Evolutionary conservation across 768 basidiomycete species (phyloP).

Genomic region (Amanita muscaria): DNA sequence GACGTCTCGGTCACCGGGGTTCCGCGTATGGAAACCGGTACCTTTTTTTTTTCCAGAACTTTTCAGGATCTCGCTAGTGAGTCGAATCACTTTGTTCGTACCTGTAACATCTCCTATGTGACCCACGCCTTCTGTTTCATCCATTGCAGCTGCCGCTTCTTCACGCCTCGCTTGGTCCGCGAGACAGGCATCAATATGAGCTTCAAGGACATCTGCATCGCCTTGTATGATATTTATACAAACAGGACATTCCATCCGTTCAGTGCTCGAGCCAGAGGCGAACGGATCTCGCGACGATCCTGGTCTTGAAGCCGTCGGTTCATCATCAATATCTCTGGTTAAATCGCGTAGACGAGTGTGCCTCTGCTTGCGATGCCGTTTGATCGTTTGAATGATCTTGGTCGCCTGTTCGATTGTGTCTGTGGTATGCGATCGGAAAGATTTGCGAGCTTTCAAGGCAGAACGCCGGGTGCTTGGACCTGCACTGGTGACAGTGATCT

Average conservation of each 20-base stretch:
- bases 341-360: conserved; percentile 60
- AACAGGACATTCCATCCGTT: conserved; percentile 58
- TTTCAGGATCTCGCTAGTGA: not conserved
- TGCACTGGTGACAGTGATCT: conserved; percentile 18
- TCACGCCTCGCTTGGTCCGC: conserved; percentile 37
- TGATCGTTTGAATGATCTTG: conserved; percentile 54
- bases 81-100: conserved; percentile 16
- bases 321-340: conserved; percentile 48
- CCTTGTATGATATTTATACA: conserved; percentile 51
- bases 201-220: conserved; percentile 65
- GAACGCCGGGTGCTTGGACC: conserved; percentile 31
- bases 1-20: conserved; percentile 47
- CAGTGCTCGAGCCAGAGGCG: conserved; percentile 16
- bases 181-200: conserved; percentile 77
- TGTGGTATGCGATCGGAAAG: conserved; percentile 19
- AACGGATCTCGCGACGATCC: conserved; percentile 20
- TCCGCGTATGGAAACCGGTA: conserved; percentile 63
- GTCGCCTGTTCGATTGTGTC: conserved; percentile 31
- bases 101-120: conserved; percentile 44
- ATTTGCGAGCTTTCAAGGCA: conserved; percentile 32
- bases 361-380: conserved; percentile 61
- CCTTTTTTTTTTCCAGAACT: conserved; percentile 37
- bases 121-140: conserved; percentile 23
- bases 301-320: conserved; percentile 22
- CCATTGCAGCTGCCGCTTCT: conserved; percentile 16